phyloP scores from a whole-genome alignment of 768 basidiomycete species.

The Panus rudis region DNA sequence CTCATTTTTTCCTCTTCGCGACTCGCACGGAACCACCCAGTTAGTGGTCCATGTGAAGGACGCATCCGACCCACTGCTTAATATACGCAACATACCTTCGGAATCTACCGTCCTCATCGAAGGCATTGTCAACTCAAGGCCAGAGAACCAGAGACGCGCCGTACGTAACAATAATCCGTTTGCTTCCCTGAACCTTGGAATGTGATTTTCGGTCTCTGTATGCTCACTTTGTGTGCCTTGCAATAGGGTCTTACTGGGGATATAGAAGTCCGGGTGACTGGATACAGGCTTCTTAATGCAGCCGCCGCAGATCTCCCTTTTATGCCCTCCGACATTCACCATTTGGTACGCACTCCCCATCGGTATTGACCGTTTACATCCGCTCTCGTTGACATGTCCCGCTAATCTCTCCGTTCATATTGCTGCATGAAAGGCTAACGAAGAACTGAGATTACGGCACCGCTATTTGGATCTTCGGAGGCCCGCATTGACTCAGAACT shows the following conservation, averaged over 20 bases:
- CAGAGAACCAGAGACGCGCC: constrained; percentile 51
- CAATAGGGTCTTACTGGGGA: constrained; percentile 58
- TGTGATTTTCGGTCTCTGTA: too few relatives aligned
- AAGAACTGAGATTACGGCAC: constrained; percentile 78
- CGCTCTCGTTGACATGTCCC: not conserved
- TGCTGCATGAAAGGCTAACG: constrained; percentile 54
- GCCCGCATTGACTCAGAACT: constrained; percentile 62
- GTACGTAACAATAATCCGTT: constrained; percentile 27
- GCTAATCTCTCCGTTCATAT: constrained; percentile 3
- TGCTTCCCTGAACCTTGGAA: constrained; percentile 13
- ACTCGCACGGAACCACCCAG: constrained; percentile 71
- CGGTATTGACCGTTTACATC: not conserved
- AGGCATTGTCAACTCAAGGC: constrained; percentile 64
- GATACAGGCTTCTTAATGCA: constrained; percentile 72
- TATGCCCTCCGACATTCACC: constrained; percentile 68
- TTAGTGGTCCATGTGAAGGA: constrained; percentile 51
- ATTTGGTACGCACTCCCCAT: constrained; percentile 48
- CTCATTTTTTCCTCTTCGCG: constrained; percentile 84
- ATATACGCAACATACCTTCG: constrained; percentile 57
- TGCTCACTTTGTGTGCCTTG: not conserved
- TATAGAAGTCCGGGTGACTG: constrained; percentile 72
- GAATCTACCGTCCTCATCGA: constrained; percentile 75
- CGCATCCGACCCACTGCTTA: constrained; percentile 24
- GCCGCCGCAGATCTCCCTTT: constrained; percentile 74
- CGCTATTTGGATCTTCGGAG: constrained; percentile 88